phyloP scores from a whole-genome alignment of 2,329 filamentous ascomycete genomes.

The Fusarium sambucinum region DNA sequence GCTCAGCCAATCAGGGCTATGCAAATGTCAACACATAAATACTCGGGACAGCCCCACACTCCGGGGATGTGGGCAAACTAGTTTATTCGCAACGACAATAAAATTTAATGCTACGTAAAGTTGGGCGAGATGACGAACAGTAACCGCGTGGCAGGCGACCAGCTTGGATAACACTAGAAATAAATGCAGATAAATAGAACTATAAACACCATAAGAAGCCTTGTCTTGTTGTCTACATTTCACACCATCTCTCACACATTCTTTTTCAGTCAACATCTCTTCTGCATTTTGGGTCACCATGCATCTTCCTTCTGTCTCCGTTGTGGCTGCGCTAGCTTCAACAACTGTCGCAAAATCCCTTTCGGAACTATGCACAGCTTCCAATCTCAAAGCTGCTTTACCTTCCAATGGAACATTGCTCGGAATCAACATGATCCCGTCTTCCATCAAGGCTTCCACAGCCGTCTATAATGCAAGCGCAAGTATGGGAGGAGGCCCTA shows the following conservation, averaged over 20 bases:
- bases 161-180: background rate
- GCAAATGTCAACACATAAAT: too few species aligned
- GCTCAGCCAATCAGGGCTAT: too few species aligned
- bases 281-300: background rate
- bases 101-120: too few species aligned
- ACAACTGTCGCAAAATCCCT: background rate
- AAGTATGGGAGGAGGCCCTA: background rate
- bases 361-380: background rate
- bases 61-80: too few species aligned
- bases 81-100: too few species aligned
- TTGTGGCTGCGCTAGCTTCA: background rate
- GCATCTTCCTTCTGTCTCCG: background rate
- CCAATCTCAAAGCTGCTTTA: background rate
- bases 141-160: background rate
- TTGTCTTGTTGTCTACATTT: too few species aligned
- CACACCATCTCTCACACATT: background rate
- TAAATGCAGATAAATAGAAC: background rate
- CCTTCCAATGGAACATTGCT: background rate
- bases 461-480: slow-evolving; percentile 1
- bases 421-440: background rate
- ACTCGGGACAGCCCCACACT: too few species aligned
- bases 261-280: background rate
- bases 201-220: background rate
- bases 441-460: background rate
- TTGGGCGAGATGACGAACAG: background rate